These are phyloP conservation scores for Pyrus bretschneideri DNA, from an alignment of 306 rosid species.

Conservation along the genomic window DNA sequence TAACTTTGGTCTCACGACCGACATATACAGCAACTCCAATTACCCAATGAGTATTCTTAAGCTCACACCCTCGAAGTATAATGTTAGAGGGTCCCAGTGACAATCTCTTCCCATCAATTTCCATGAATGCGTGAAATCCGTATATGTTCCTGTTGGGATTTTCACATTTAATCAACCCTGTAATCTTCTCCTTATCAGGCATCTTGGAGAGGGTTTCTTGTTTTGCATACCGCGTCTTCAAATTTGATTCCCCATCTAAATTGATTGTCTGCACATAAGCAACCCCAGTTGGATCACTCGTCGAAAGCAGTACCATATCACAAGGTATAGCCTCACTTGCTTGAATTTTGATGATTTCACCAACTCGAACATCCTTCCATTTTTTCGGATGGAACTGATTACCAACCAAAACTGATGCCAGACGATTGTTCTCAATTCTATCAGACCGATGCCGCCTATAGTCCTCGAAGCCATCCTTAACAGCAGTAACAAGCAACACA, in stretches of 20 bases:
- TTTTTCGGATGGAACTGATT: conserved; percentile 44
- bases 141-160: conserved; percentile 92
- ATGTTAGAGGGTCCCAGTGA: conserved; percentile 93
- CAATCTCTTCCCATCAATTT: conserved; percentile 63
- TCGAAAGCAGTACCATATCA: conserved; percentile 85
- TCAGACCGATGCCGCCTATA: conserved; percentile 85
- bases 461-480: conserved; percentile 87
- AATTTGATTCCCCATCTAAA: conserved; percentile 94
- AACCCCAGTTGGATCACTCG: conserved; percentile 92
- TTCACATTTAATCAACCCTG: conserved; percentile 77
- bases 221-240: conserved; percentile 87
- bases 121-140: conserved; percentile 80
- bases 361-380: conserved; percentile 74
- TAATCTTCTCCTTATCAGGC: conserved; percentile 45
- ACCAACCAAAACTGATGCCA: conserved; percentile 60
- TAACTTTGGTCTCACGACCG: conserved; percentile 87
- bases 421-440: conserved; percentile 69
- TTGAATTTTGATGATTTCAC: conserved; percentile 63
- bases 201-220: conserved; percentile 77
- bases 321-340: conserved; percentile 76
- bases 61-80: conserved; percentile 82
- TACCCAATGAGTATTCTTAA: conserved; percentile 82
- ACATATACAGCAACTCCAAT: conserved; percentile 82
- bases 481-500: conserved; percentile 81
- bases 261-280: conserved; percentile 87